Percentiles rank a stretch among this genome's conserved stretches.
Evolutionary conservation across 2,329 filamentous ascomycete species (phyloP).

Genomic region (Pseudogymnoascus pannorum): DNA sequence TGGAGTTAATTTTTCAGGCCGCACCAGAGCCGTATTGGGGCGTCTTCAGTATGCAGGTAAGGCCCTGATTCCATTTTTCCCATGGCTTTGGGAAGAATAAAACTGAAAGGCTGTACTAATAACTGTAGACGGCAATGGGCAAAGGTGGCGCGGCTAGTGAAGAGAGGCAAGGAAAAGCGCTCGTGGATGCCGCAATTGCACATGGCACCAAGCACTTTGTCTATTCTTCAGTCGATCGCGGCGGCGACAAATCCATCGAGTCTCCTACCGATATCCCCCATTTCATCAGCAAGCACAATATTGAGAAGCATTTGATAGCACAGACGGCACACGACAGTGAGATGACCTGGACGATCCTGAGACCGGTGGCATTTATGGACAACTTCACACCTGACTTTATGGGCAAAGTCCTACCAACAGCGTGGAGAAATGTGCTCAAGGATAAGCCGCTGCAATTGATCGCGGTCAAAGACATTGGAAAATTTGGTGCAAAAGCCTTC

Average conservation of each 20-base stretch:
- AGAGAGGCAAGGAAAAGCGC: slow-evolving; percentile 41
- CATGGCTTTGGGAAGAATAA: too few species aligned
- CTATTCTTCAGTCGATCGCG: slow-evolving; percentile 50
- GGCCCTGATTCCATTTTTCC: slow-evolving; percentile 12
- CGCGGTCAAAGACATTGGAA: slow-evolving; percentile 37
- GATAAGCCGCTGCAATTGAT: slow-evolving; percentile 35
- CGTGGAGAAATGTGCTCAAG: slow-evolving; percentile 25
- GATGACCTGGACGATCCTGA: slow-evolving; percentile 48
- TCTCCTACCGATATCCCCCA: slow-evolving; percentile 44
- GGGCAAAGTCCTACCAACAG: slow-evolving; percentile 24
- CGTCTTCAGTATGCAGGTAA: slow-evolving; percentile 49
- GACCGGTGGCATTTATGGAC: slow-evolving; percentile 50
- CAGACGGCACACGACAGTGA: slow-evolving; percentile 25
- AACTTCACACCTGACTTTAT: slow-evolving; percentile 25
- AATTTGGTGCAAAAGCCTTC: slow-evolving; percentile 40
- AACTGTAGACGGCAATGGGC: neutral
- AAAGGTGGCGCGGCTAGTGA: slow-evolving; percentile 24
- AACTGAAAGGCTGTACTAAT: too few species aligned
- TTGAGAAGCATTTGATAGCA: slow-evolving; percentile 46
- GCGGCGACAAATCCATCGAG: slow-evolving; percentile 37
- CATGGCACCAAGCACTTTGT: slow-evolving; percentile 46
- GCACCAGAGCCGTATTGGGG: slow-evolving; percentile 42
- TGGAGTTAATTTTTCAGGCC: slow-evolving; percentile 39
- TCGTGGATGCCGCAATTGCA: slow-evolving; percentile 45
- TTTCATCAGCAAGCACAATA: slow-evolving; percentile 46